Percentiles rank a stretch among this genome's conserved stretches.
These are phyloP conservation scores for Boletellus ananas DNA, from an alignment of 768 basidiomycete species.

Conservation along the genomic window DNA sequence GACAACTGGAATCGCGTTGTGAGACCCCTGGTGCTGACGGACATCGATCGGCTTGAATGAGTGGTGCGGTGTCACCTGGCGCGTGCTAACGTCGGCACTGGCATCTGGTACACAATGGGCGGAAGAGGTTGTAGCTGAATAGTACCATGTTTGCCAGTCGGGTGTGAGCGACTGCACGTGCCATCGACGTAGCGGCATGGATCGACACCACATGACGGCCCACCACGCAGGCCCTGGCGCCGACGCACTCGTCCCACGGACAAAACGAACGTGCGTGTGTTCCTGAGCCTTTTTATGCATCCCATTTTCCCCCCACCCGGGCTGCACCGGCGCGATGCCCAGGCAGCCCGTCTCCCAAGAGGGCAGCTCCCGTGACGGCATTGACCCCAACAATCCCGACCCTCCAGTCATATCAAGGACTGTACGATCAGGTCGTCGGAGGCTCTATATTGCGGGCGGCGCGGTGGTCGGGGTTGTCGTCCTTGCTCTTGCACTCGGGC, in stretches of 20 bases:
- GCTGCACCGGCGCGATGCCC: slow-evolving; percentile 5
- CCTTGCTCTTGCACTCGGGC: slow-evolving; percentile 25
- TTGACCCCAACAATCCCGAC: background rate
- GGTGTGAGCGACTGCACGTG: too few species aligned
- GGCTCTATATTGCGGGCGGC: slow-evolving; percentile 14
- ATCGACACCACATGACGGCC: too few species aligned
- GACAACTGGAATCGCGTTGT: slow-evolving; percentile 79
- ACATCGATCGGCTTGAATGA: slow-evolving; percentile 25
- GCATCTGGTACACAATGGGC: too few species aligned
- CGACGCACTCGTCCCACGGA: background rate
- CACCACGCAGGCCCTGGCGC: too few species aligned
- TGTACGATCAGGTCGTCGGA: slow-evolving; percentile 18
- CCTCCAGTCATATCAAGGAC: background rate
- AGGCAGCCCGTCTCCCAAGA: background rate
- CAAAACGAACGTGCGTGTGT: slow-evolving; percentile 9
- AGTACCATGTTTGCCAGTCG: too few species aligned
- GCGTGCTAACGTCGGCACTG: too few species aligned
- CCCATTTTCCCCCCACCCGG: background rate
- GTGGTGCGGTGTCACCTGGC: background rate
- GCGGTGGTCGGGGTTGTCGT: slow-evolving; percentile 8
- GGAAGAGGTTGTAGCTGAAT: too few species aligned
- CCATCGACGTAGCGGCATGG: too few species aligned
- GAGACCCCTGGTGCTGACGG: slow-evolving; percentile 48
- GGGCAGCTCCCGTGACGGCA: slow-evolving; percentile 4
- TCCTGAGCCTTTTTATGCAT: slow-evolving; percentile 2